These are phyloP conservation scores for Scenedesmus sp. DNA, from an alignment of 163 green algal genomes.

Conservation along the genomic window DNA sequence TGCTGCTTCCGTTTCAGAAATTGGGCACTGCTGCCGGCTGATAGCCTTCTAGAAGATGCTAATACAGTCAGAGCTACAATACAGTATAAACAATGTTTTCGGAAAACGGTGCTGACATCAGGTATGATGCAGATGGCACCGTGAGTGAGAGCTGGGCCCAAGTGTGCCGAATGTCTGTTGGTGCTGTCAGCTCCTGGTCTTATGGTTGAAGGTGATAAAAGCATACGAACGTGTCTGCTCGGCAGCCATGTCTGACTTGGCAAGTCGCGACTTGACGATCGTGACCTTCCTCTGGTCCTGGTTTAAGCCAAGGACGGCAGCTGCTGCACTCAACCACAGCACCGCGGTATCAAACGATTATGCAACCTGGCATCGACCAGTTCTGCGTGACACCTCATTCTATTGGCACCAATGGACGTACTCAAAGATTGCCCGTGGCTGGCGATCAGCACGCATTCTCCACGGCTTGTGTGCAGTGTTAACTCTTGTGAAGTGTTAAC, in stretches of 20 bases:
- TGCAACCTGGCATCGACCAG: too few species aligned
- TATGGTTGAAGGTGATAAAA: too few species aligned
- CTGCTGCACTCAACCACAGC: background rate
- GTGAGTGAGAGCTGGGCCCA: too few species aligned
- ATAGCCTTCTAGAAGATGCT: background rate
- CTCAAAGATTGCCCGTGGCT: too few species aligned
- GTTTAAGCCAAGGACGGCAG: background rate
- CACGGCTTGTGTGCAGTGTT: too few species aligned
- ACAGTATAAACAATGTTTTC: background rate
- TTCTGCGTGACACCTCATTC: too few species aligned
- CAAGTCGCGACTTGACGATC: background rate
- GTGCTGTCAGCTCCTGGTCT: too few species aligned
- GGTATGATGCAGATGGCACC: background rate
- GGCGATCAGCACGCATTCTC: too few species aligned
- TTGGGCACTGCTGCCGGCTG: background rate
- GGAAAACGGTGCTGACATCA: background rate
- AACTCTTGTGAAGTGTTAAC: too few species aligned
- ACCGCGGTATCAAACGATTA: background rate
- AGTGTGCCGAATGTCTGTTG: too few species aligned
- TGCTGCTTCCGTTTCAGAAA: background rate
- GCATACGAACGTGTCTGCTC: too few species aligned
- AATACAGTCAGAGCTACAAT: background rate
- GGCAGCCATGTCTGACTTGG: background rate
- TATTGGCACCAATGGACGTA: too few species aligned
- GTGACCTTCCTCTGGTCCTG: background rate